Percentiles rank a stretch among this genome's conserved stretches.
phyloP scores from a whole-genome alignment of 1,284 basidiomycete genomes.

The Peniophora sp. region DNA sequence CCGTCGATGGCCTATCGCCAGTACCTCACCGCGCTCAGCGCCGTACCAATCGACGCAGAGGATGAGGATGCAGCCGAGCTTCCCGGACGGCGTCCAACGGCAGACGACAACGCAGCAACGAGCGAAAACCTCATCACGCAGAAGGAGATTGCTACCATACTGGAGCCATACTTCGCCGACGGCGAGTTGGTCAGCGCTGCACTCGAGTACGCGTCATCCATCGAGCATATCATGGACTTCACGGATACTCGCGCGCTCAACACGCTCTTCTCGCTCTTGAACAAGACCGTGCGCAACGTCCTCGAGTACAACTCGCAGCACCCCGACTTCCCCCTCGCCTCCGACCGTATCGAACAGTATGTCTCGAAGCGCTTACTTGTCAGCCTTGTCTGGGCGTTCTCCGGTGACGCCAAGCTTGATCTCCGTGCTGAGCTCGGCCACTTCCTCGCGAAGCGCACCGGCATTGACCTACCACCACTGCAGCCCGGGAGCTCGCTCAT shows the following conservation, averaged over 20 bases:
- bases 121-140: conserved; percentile 72
- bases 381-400: conserved; percentile 96
- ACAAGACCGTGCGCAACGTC: conserved; percentile 92
- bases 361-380: conserved; percentile 87
- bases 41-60: conserved; percentile 80
- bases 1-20: conserved; percentile 89
- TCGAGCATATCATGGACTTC: conserved; percentile 99
- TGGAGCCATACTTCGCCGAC: conserved; percentile 78
- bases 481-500: conserved; percentile 78
- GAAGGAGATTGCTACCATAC: conserved; percentile 67
- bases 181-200: conserved; percentile 80
- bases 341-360: conserved; percentile 85
- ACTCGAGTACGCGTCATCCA: conserved; percentile 70
- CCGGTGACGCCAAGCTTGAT: conserved; percentile 91
- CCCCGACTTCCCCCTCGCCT: conserved; percentile 85
- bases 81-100: conserved; percentile 39
- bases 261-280: conserved; percentile 94
- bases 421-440: conserved; percentile 88
- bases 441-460: conserved; percentile 79
- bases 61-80: conserved; percentile 76
- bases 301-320: conserved; percentile 95
- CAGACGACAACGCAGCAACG: conserved; percentile 39
- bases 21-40: conserved; percentile 76
- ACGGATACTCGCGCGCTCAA: conserved; percentile 87
- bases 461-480: conserved; percentile 82